These are phyloP conservation scores for Neolentinus lepideus DNA, from an alignment of 1,284 basidiomycete species.

Conservation along the genomic window DNA sequence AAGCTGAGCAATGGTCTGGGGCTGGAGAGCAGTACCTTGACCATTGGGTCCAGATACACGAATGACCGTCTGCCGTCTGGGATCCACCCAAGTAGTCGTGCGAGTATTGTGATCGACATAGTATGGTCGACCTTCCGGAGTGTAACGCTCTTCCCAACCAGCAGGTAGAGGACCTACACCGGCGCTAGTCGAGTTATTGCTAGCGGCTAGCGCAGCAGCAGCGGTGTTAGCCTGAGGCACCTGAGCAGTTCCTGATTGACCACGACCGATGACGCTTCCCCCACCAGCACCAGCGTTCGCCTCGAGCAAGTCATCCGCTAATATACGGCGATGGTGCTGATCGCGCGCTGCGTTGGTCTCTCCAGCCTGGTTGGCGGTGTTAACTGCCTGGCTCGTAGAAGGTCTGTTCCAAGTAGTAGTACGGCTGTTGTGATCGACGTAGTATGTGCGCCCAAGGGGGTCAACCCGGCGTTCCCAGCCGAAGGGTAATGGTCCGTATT, in stretches of 20 bases:
- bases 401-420: conserved; percentile 93
- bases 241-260: background rate
- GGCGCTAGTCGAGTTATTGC: conserved; percentile 26
- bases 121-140: conserved; percentile 96
- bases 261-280: conserved; percentile 14
- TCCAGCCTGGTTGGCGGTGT: conserved; percentile 35
- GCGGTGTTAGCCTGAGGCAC: conserved; percentile 18
- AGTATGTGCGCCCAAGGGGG: conserved; percentile 82
- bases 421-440: conserved; percentile 89
- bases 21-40: conserved; percentile 67
- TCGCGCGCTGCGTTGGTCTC: conserved; percentile 48
- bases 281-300: conserved; percentile 23
- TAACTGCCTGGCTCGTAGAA: conserved; percentile 32
- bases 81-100: conserved; percentile 98
- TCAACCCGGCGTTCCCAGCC: conserved; percentile 96
- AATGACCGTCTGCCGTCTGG: conserved; percentile 77
- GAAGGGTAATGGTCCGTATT: conserved; percentile 73
- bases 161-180: conserved; percentile 80
- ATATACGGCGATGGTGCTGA: conserved; percentile 46
- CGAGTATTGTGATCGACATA: conserved; percentile 96
- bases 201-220: conserved; percentile 25
- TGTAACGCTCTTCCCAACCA: conserved; percentile 98
- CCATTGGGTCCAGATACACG: conserved; percentile 74
- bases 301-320: conserved; percentile 59
- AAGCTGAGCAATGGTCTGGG: conserved; percentile 81